Conservation (phyloP, 768 basidiomycete genomes). For the Suillus subaureus region DNA sequence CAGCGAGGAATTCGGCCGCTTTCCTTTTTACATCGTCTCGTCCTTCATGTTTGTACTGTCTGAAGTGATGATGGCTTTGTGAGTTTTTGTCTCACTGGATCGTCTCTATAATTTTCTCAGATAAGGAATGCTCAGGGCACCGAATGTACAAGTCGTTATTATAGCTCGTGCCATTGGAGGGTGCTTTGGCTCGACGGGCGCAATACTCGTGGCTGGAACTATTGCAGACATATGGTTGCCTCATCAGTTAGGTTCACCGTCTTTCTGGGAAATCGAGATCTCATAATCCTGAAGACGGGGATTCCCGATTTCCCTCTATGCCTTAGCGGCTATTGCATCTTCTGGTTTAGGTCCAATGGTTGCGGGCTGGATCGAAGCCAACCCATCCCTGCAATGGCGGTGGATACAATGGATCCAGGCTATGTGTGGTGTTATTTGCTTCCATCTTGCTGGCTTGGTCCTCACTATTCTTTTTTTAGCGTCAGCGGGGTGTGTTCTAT, state of each 20-base stretch:
- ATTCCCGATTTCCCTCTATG: constrained; percentile 76
- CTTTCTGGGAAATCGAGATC: not conserved
- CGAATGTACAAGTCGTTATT: constrained; percentile 63
- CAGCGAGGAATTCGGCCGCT: constrained; percentile 73
- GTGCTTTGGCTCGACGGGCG: constrained; percentile 66
- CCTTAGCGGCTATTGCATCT: constrained; percentile 58
- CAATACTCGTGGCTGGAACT: constrained; percentile 77
- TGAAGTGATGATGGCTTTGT: constrained; percentile 44
- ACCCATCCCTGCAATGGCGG: constrained; percentile 62
- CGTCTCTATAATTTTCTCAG: not conserved
- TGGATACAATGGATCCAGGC: constrained; percentile 86
- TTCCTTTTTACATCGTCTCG: constrained; percentile 58
- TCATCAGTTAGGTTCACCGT: constrained; percentile 47
- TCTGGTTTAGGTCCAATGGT: constrained; percentile 65
- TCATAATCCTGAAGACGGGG: constrained; percentile 55
- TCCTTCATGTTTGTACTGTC: constrained; percentile 50
- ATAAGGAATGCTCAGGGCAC: constrained; percentile 27
- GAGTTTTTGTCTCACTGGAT: constrained; percentile 12
- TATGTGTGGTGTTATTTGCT: constrained; percentile 43
- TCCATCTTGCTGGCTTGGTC: not conserved
- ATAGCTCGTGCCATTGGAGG: constrained; percentile 67
- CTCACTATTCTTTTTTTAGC: constrained; percentile 36
- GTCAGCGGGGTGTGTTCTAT: constrained; percentile 53
- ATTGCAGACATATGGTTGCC: constrained; percentile 71
- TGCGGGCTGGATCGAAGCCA: constrained; percentile 69